phyloP scores from a whole-genome alignment of 805 yeast species.

The Sungouiozyma intestinalis region DNA sequence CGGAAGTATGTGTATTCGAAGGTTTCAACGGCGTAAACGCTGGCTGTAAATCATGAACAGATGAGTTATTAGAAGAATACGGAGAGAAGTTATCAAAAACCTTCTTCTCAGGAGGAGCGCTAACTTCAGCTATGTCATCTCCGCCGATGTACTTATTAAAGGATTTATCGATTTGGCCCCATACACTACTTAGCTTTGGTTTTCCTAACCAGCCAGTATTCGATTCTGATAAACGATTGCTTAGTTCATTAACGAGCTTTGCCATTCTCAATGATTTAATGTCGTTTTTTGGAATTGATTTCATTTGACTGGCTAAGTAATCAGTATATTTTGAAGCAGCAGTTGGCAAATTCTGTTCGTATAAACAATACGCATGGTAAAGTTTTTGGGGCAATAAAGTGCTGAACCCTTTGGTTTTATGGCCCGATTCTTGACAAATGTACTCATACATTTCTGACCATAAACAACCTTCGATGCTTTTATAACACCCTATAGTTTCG shows the following conservation, averaged over 20 bases:
- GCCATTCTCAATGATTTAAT: conserved; percentile 28
- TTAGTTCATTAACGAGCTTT: conserved; percentile 30
- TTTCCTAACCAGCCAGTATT: conserved; percentile 72
- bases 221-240: conserved; percentile 38
- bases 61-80: conserved; percentile 47
- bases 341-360: conserved; percentile 50
- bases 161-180: conserved; percentile 82
- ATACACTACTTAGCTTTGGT: conserved; percentile 67
- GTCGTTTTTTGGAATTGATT: conserved; percentile 30
- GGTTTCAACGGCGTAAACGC: conserved; percentile 16
- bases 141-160: conserved; percentile 77
- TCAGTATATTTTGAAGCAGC: conserved; percentile 62
- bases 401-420: conserved; percentile 31
- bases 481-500: conserved; percentile 31
- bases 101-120: conserved; percentile 35
- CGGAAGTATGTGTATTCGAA: conserved; percentile 3
- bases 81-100: conserved; percentile 68
- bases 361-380: conserved; percentile 55
- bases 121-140: conserved; percentile 45
- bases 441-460: conserved; percentile 67
- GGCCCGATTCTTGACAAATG: conserved; percentile 26
- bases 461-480: conserved; percentile 36
- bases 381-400: conserved; percentile 53
- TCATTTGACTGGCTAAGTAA: conserved; percentile 31
- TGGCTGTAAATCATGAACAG: conserved; percentile 30